Percentiles rank a stretch among this genome's conserved stretches.
Evolutionary conservation across 805 yeast species (phyloP).

Genomic region (Cyberlindnera maritima): DNA sequence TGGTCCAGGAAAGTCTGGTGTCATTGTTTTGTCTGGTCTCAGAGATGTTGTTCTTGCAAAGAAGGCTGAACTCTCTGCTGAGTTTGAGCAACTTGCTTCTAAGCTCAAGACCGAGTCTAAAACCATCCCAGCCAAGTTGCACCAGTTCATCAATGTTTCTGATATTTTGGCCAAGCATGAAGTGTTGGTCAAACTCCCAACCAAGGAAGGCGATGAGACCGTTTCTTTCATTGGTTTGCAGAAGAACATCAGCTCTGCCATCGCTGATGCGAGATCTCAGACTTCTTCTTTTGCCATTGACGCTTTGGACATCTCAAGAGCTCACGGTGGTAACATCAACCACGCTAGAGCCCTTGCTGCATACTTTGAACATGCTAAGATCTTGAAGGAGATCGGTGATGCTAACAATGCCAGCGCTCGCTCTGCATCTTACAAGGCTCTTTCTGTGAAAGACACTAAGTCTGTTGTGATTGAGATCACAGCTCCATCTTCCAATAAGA

Average conservation of each 20-base stretch:
- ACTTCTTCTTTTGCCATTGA: conserved; percentile 62
- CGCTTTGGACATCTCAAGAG: conserved; percentile 77
- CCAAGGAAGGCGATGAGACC: conserved; percentile 38
- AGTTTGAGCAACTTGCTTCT: conserved; percentile 42
- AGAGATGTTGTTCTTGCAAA: conserved; percentile 61
- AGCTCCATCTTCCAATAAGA: conserved; percentile 45
- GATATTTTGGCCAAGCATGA: conserved; percentile 50
- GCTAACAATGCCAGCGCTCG: conserved; percentile 44
- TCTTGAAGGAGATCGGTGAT: conserved; percentile 40
- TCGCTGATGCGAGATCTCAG: conserved; percentile 54
- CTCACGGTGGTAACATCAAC: conserved; percentile 74
- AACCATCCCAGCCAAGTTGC: conserved; percentile 64
- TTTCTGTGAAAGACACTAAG: conserved; percentile 38
- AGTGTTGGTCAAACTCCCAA: conserved; percentile 58
- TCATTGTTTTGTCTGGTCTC: conserved; percentile 62
- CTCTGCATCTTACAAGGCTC: conserved; percentile 43
- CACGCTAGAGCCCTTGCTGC: conserved; percentile 79
- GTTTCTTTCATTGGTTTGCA: conserved; percentile 67
- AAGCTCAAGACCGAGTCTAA: conserved; percentile 52
- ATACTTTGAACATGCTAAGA: conserved; percentile 53
- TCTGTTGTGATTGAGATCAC: conserved; percentile 62
- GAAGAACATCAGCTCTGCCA: conserved; percentile 57
- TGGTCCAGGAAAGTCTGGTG: conserved; percentile 38
- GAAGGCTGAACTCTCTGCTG: conserved; percentile 46
- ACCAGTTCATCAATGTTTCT: conserved; percentile 61